Percentiles rank a stretch among this genome's conserved stretches.
These are phyloP conservation scores for Fusarium fracticaudum DNA, from an alignment of 2,329 filamentous ascomycete species.

Conservation along the genomic window DNA sequence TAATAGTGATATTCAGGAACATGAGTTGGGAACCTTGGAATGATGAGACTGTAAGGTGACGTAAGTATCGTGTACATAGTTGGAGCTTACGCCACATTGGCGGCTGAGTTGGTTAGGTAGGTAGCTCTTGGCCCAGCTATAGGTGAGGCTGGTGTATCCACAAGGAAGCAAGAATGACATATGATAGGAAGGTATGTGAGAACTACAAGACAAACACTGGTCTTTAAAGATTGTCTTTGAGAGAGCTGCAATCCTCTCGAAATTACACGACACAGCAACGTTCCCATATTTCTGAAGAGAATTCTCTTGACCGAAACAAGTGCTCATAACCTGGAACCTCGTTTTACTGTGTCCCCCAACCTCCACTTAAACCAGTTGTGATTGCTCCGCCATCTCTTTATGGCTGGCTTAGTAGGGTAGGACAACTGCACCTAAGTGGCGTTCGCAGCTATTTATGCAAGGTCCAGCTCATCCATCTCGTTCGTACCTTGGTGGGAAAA, in stretches of 20 bases:
- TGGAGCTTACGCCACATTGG: conserved; percentile 17
- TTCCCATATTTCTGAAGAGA: not conserved
- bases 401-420: conserved; percentile 6
- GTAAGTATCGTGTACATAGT: conserved; percentile 6
- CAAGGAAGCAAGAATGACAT: conserved; percentile 14
- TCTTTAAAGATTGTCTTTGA: not conserved
- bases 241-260: not conserved
- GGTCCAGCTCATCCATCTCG: not conserved
- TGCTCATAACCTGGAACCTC: not conserved
- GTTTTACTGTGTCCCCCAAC: not conserved
- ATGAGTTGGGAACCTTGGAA: conserved; percentile 20
- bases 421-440: conserved; percentile 22
- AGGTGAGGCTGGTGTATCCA: not conserved
- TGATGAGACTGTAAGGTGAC: conserved; percentile 18
- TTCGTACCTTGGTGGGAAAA: not conserved
- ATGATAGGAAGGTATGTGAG: not conserved
- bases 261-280: not conserved
- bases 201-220: not conserved
- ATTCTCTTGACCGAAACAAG: not conserved
- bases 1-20: conserved; percentile 15
- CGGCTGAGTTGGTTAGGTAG: not conserved
- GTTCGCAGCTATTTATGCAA: conserved; percentile 28
- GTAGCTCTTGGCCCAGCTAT: not conserved
- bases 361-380: not conserved
- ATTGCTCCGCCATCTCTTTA: conserved; percentile 1